Evolutionary conservation across 148 eudicot species (phyloP).

Genomic region (Pharnaceum exiguum): DNA sequence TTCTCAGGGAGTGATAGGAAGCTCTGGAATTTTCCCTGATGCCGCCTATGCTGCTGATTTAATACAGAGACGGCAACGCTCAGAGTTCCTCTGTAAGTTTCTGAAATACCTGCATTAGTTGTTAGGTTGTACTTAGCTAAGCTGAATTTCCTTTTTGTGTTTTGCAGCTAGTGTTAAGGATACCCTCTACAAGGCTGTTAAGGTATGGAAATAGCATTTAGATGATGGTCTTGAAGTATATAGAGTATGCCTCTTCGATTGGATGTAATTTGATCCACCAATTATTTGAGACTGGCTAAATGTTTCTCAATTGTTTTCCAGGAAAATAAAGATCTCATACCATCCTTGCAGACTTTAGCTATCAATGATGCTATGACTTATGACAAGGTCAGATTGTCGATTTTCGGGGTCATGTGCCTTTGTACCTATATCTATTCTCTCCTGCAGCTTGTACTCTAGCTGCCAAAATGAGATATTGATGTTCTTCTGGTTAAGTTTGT

Average conservation of each 20-base stretch:
- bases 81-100: constrained; percentile 74
- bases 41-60: constrained; percentile 90
- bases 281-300: background rate
- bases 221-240: background rate
- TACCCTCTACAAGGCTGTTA: constrained; percentile 56
- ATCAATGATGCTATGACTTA: constrained; percentile 84
- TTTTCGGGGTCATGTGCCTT: background rate
- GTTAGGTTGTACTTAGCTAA: background rate
- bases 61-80: constrained; percentile 83
- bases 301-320: constrained; percentile 22
- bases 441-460: background rate
- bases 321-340: constrained; percentile 65
- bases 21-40: constrained; percentile 48
- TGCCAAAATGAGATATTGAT: constrained; percentile 17
- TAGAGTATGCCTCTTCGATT: background rate
- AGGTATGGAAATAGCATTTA: constrained; percentile 33
- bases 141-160: constrained; percentile 14
- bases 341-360: constrained; percentile 70
- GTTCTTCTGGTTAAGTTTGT: constrained; percentile 31
- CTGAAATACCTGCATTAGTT: background rate
- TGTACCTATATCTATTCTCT: background rate
- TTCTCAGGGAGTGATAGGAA: constrained; percentile 57
- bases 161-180: constrained; percentile 65
- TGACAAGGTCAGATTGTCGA: constrained; percentile 63
- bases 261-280: background rate